Evolutionary conservation across 2,329 filamentous ascomycete species (phyloP), one percentile per base, ranked within the genome.

Genomic region (Tolypocladium sp.): DNA sequence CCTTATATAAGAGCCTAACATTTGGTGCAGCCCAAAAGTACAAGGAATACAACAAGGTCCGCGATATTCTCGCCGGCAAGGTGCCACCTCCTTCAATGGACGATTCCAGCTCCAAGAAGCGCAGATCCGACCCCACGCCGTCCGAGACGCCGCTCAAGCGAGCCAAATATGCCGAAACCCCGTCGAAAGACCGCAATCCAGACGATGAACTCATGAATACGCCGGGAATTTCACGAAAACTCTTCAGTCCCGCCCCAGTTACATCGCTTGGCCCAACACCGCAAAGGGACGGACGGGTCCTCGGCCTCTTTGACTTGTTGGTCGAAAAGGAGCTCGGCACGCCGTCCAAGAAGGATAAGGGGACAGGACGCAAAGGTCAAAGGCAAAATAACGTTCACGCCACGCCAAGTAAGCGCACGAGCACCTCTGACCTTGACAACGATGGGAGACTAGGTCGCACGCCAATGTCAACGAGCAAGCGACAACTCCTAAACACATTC

Each of bases 231-330:
- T 77, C 80, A 42, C 77, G 84, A 37, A 84, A 80, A 60, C 75
- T 87, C 7, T 88, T 87, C 67, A 85, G 82, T 59, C 82, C 85
- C 1, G 73, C 73, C 0, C 77, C 80, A 13, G 82, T 83, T 2
- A 85, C 82, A 6, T 82, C 80, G 1, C 82, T 94, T 61, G 89
- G 89, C 2, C 90, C 90, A 1, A 94, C 90, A 15, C 90, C 90
- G 3, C 90, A 93, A 67, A 85, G 86, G 62, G 88, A 93, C 69
- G 90, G 90, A 35, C 83, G 84, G 25, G 86, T 92, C 1, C 78
- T 94, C 2, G 89, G 90, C 5, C 74, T 94, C 22, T 94, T 94
- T 69, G 90, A 93, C 68, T 74, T 89, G 13, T 74, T 91, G 9
- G 75, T 77, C 33, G 78, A 82, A 59, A 76, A 77, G 49, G 77